Percentiles rank a stretch among this genome's conserved stretches.
These are phyloP conservation scores for Psilocybe azurescens DNA, from an alignment of 768 basidiomycete genomes.

Conservation along the genomic window DNA sequence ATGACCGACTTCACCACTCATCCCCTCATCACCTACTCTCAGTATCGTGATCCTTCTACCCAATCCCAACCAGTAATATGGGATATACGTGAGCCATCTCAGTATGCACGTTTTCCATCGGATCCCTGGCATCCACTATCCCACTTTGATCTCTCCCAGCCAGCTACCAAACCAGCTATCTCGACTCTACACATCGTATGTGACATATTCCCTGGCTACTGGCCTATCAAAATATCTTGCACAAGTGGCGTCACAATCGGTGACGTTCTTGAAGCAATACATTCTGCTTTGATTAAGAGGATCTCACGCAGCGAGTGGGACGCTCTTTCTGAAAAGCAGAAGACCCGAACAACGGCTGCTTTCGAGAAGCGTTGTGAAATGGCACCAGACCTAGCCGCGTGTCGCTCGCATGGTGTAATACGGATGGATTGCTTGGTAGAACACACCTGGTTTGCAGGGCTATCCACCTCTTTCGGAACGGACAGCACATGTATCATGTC, in stretches of 20 bases:
- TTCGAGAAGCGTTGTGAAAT: constrained; percentile 54
- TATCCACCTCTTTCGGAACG: constrained; percentile 42
- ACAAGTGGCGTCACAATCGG: constrained; percentile 51
- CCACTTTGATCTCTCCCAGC: constrained; percentile 39
- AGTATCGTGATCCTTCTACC: constrained; percentile 29
- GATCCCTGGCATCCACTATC: constrained; percentile 23
- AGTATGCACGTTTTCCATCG: constrained; percentile 25
- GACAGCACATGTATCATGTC: constrained; percentile 52
- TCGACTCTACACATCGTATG: constrained; percentile 45
- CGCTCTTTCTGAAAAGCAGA: constrained; percentile 44
- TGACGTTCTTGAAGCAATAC: constrained; percentile 55
- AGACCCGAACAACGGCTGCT: constrained; percentile 40
- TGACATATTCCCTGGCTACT: constrained; percentile 48
- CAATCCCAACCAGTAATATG: constrained; percentile 45
- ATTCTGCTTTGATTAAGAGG: constrained; percentile 39
- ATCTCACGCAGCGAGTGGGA: constrained; percentile 51
- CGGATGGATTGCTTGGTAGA: constrained; percentile 54
- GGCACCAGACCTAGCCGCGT: constrained; percentile 38
- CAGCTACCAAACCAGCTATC: constrained; percentile 49
- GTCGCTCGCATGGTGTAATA: constrained; percentile 46
- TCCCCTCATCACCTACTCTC: constrained; percentile 43
- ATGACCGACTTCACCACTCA: constrained; percentile 39
- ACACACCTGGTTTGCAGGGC: constrained; percentile 57
- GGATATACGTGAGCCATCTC: constrained; percentile 53
- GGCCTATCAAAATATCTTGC: constrained; percentile 47